phyloP scores from a whole-genome alignment of 2,329 filamentous ascomycete genomes.

The Alternaria novae-zelandiae region DNA sequence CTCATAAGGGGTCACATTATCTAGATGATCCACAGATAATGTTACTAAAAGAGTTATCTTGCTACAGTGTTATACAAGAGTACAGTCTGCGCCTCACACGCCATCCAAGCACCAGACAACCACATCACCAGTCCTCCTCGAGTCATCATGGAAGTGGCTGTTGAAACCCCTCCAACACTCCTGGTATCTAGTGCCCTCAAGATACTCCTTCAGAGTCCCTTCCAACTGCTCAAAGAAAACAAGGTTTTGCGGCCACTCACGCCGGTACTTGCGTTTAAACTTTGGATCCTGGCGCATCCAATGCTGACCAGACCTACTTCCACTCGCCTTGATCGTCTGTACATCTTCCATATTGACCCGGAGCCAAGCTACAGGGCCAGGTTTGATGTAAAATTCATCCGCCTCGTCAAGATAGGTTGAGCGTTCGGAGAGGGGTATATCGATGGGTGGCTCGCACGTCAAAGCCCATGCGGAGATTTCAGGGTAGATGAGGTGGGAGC shows the following conservation, averaged over 20 bases:
- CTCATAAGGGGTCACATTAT: background rate
- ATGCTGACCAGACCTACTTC: constrained; percentile 30
- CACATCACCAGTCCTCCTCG: constrained; percentile 66
- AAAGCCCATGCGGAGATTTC: constrained; percentile 80
- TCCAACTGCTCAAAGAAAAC: constrained; percentile 66
- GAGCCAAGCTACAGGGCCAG: constrained; percentile 53
- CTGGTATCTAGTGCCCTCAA: constrained; percentile 57
- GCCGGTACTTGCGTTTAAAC: constrained; percentile 22
- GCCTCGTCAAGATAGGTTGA: constrained; percentile 83
- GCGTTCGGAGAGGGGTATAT: constrained; percentile 68
- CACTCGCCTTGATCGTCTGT: constrained; percentile 25
- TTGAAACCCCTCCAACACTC: constrained; percentile 68
- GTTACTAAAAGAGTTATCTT: background rate
- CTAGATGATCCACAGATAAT: background rate
- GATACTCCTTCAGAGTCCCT: constrained; percentile 51
- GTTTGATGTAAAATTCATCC: constrained; percentile 81
- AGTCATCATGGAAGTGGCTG: constrained; percentile 68
- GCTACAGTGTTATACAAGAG: background rate
- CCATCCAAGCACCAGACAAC: constrained; percentile 61
- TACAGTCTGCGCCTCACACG: background rate
- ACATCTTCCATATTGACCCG: constrained; percentile 49
- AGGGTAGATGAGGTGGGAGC: constrained; percentile 81
- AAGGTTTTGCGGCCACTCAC: constrained; percentile 54
- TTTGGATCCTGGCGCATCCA: constrained; percentile 32
- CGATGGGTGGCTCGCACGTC: constrained; percentile 86